Evolutionary conservation across 2,329 filamentous ascomycete genomes (phyloP), one percentile per base, ranked within the genome.

Genomic region (Claviceps sp.): DNA sequence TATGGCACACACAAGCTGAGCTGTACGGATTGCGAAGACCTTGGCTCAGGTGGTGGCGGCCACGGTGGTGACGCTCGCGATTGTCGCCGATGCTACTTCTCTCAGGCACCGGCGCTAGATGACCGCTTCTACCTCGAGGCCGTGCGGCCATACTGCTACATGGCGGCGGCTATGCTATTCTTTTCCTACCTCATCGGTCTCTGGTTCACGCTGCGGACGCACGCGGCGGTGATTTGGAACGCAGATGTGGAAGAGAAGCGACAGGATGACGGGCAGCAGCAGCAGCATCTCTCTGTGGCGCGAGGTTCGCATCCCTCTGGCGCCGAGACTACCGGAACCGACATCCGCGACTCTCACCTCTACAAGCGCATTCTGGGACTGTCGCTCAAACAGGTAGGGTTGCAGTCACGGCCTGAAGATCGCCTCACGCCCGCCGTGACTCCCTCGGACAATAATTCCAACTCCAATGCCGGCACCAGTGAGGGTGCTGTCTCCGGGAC

Each of bases 201-300:
- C 14, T 88, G 93, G 76, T 98, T 98, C 68, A 98, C 93, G 1
- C 77, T 98, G 20, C 80, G 93, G 57, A 98, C 93, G 0, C 93
- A 98, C 64, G 93, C 93, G 4, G 90, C 94, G 4, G 86, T 96
- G 46, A 98, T 98, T 58, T 98, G 93, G 93, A 93, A 89, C 61
- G 85, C 79, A 8, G 90, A 96, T 56, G 65, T 76, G 2, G 86
- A 90, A 41, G 86, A 90, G 68, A 90, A 88, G 69, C 84, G 81
- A 60, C 73, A 79, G 42, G 78, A 81, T 13, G 78, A 82, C 14
- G 65, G 69, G 16, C 58, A 69, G 53, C 66, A 68, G 16, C 65
- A 69, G 16, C 58, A 69, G 52, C 66, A 68, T 22, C 56, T 63
- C 34, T 65, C 62, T 1, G 57, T 59, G 11, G 51, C 67, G 47